Base-by-base conservation (phyloP, 1,139 yeast species). In the Blastobotrys persicus region DNA sequence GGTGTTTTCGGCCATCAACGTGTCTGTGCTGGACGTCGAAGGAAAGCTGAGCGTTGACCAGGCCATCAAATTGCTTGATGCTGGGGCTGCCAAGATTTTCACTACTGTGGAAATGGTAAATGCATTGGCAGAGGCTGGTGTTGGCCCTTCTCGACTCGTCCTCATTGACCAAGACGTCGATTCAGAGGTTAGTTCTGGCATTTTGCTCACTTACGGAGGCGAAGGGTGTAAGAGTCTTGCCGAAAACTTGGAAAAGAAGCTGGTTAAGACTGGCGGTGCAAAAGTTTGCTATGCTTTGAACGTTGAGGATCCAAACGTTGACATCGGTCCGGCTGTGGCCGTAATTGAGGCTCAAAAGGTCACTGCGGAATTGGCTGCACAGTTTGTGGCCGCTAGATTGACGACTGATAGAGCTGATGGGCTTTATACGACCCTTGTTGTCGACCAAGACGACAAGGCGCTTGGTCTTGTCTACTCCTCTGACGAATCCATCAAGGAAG, bases 381-480 rank as follows among this genome's bases (percentile, higher is more conserved):
- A 55, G 11, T 50, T 48, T 54, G 63, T 79, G 37, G 76, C 81
- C n/a, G 69, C 79, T 14, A 72, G 81, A 1, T 72, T 88, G 56
- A 75, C 75, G 28, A 85, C 96, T 1, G 98, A 92, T 67, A 82
- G 98, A 62, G 73, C 78, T 5, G 99, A 92, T 66, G 92, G 91
- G 0, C 77, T 92, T 43, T 91, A 71, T 70, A 79, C 97, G 12
- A 88, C 98, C 1, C 73, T 92, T 50, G 95, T 92, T 44, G 85
- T 88, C 19, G 88, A 91, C 47, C 68, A 78, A 35, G 66, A 74
- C 49, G 80, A 79, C 58, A 78, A 77, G 54, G 83, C 94, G 1
- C 75, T 94, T 49, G 99, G 98, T 2, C 76, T 92, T 28, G 98
- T 92, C 4, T 92, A 89, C 70, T 91, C 98, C 0, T 88, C 96